phyloP scores from a whole-genome alignment of 352 stramenopile species.

The Globisporangium perplexum region DNA sequence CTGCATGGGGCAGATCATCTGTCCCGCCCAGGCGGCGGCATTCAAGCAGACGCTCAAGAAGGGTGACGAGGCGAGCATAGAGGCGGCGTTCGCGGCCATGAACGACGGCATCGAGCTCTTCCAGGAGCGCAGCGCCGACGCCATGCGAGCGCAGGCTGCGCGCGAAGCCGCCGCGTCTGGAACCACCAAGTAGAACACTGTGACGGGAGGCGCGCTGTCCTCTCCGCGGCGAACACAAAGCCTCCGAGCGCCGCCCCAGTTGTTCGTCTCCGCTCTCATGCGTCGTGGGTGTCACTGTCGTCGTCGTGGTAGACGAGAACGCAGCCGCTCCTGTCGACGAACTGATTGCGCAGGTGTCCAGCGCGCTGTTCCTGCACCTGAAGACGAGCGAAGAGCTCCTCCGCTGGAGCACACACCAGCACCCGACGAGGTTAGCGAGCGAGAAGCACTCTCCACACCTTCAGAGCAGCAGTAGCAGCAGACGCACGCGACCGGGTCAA shows the following conservation, averaged over 20 bases:
- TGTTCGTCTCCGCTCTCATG: conserved; percentile 5
- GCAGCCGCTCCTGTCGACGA: conserved; percentile 38
- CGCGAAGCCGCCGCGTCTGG: conserved; percentile 47
- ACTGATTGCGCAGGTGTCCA: conserved; percentile 56
- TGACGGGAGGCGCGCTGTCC: no score
- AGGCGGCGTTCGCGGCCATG: conserved; percentile 72
- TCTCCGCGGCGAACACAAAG: conserved; percentile 8
- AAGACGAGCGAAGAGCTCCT: conserved; percentile 35
- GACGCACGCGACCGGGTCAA: conserved; percentile 54
- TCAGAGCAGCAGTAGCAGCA: not conserved
- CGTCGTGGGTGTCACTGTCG: conserved; percentile 1
- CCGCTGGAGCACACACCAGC: conserved; percentile 17
- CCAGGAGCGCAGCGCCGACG: conserved; percentile 66
- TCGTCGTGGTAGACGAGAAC: conserved; percentile 35
- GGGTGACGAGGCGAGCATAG: conserved; percentile 57
- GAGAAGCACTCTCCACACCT: not conserved
- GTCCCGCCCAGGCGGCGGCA: conserved; percentile 46
- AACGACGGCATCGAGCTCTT: conserved; percentile 72
- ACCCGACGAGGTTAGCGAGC: conserved; percentile 4
- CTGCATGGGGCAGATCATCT: conserved; percentile 88
- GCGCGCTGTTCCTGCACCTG: conserved; percentile 41
- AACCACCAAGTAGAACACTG: conserved; percentile 22
- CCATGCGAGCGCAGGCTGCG: conserved; percentile 71
- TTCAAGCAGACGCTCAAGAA: conserved; percentile 71
- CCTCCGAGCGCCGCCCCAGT: no score